Evolutionary conservation across 805 yeast species (phyloP).

Genomic region (Vanderwaltozyma polyspora): DNA sequence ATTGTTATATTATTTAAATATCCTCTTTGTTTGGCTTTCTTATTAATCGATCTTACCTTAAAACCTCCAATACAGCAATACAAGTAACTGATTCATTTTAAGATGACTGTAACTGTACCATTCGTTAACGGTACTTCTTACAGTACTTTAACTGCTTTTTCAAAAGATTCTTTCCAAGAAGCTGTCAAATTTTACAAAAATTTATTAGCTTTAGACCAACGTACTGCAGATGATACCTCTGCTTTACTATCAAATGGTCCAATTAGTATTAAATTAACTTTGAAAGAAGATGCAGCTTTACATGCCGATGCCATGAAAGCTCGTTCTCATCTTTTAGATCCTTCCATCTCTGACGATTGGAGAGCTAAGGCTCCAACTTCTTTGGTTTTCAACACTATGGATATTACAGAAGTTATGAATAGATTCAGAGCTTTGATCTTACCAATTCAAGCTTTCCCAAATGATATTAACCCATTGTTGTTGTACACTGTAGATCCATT

Average conservation of each 20-base stretch:
- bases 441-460: constrained; percentile 39
- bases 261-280: constrained; percentile 20
- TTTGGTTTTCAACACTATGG: constrained; percentile 28
- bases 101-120: constrained; percentile 19
- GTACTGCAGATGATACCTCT: not conserved
- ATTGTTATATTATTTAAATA: too few species aligned
- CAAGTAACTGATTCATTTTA: too few species aligned
- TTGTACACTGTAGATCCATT: constrained; percentile 72
- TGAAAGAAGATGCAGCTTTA: constrained; percentile 11
- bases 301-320: constrained; percentile 22
- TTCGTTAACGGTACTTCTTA: constrained; percentile 46
- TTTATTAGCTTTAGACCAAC: constrained; percentile 12
- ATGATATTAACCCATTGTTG: constrained; percentile 62
- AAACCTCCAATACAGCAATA: too few species aligned
- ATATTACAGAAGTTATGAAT: constrained; percentile 19
- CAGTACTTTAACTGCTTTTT: constrained; percentile 42
- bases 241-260: constrained; percentile 13
- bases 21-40: too few species aligned
- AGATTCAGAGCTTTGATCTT: constrained; percentile 20
- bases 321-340: constrained; percentile 1
- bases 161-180: constrained; percentile 31
- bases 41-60: too few species aligned
- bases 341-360: constrained; percentile 32
- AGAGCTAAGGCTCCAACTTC: constrained; percentile 34
- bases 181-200: constrained; percentile 44